Evolutionary conservation across 2,329 filamentous ascomycete species (phyloP).

Genomic region (Byssothecium circinans): DNA sequence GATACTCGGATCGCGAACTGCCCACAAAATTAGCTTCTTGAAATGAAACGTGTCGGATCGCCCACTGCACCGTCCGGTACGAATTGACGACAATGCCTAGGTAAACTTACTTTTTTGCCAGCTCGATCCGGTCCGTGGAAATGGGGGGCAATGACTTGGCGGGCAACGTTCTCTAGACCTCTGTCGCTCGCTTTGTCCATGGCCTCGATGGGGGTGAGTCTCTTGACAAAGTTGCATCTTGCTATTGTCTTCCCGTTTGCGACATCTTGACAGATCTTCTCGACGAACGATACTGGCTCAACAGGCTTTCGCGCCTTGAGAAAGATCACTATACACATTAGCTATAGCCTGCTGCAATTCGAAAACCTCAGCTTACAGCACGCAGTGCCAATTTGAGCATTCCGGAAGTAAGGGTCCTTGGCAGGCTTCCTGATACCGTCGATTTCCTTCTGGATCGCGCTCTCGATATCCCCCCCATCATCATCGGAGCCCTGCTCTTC

Average conservation of each 20-base stretch:
- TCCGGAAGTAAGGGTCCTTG: constrained; percentile 54
- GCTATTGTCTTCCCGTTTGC: constrained; percentile 53
- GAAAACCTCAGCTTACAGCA: constrained; percentile 48
- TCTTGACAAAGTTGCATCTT: constrained; percentile 60
- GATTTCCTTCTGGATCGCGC: constrained; percentile 72
- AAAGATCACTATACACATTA: constrained; percentile 54
- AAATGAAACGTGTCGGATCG: constrained; percentile 18
- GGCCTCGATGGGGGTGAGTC: constrained; percentile 61
- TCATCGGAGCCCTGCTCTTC: constrained; percentile 42
- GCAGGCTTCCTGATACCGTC: constrained; percentile 59
- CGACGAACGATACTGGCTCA: constrained; percentile 63
- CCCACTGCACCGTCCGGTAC: constrained; percentile 10
- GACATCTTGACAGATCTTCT: constrained; percentile 60
- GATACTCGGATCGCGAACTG: constrained; percentile 85
- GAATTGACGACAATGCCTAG: constrained; percentile 1
- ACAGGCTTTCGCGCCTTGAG: constrained; percentile 60
- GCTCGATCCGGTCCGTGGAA: constrained; percentile 59
- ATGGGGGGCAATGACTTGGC: constrained; percentile 62
- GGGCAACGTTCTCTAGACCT: constrained; percentile 67
- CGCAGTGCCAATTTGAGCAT: constrained; percentile 58
- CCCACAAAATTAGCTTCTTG: constrained; percentile 10
- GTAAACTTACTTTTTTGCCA: constrained; percentile 55
- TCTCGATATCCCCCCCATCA: constrained; percentile 64
- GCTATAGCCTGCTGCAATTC: constrained; percentile 1
- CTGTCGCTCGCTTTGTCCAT: constrained; percentile 69